Percentiles rank a stretch among this genome's conserved stretches.
Evolutionary conservation across 2,329 filamentous ascomycete genomes (phyloP).

Genomic region (Penicillium fuscoglaucum): DNA sequence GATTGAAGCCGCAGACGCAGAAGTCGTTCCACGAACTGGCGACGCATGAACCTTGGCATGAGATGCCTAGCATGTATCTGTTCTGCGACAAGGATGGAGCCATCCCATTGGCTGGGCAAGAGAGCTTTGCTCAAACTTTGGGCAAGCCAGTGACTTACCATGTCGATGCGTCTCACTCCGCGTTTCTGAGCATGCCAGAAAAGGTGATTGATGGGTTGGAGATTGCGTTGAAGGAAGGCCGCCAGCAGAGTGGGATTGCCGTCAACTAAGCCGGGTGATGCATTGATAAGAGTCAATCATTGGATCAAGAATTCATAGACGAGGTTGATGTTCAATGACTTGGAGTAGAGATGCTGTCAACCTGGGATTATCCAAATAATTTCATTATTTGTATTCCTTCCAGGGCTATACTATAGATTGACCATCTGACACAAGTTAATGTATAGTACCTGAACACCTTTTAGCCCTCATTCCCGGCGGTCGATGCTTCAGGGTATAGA

Average conservation of each 20-base stretch:
- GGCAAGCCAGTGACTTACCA: too few species aligned
- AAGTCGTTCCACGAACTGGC: too few species aligned
- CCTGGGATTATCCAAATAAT: background rate
- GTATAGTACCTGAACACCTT: background rate
- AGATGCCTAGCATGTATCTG: too few species aligned
- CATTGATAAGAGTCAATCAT: background rate
- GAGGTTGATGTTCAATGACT: background rate
- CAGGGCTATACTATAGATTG: too few species aligned
- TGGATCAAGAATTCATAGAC: background rate
- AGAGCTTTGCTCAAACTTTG: too few species aligned
- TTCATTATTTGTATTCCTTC: background rate
- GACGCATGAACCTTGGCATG: too few species aligned
- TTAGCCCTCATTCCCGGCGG: background rate
- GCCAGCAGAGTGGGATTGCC: slow-evolving; percentile 13
- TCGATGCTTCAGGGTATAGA: background rate
- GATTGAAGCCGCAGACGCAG: too few species aligned
- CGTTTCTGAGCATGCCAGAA: too few species aligned
- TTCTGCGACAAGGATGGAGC: too few species aligned
- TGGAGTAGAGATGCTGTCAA: background rate
- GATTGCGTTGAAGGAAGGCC: slow-evolving; percentile 18
- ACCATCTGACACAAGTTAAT: background rate
- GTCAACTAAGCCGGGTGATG: background rate
- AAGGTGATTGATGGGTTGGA: too few species aligned
- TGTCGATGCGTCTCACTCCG: too few species aligned
- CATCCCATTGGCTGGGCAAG: too few species aligned